phyloP scores from a whole-genome alignment of 2,329 filamentous ascomycete genomes.

The Sordariomycetes sp. region DNA sequence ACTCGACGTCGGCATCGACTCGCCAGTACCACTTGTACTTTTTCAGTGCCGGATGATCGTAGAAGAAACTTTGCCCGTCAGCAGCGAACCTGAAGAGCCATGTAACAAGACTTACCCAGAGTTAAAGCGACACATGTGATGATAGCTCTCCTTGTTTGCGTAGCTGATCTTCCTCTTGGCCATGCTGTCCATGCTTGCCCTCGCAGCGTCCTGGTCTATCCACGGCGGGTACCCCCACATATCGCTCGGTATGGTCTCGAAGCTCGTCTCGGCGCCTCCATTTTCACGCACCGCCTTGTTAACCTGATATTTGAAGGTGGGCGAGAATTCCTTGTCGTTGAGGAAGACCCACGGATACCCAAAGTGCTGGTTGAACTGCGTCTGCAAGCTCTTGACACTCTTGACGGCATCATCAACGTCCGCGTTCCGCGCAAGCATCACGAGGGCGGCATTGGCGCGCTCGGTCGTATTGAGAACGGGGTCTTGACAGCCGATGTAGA shows the following conservation, averaged over 20 bases:
- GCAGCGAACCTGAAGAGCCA: conserved; percentile 5
- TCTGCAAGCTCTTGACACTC: conserved; percentile 29
- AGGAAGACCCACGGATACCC: conserved; percentile 36
- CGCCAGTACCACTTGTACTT: conserved; percentile 39
- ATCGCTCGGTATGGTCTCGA: conserved; percentile 28
- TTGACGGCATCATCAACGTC: conserved; percentile 28
- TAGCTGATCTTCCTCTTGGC: conserved; percentile 23
- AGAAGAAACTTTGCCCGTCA: conserved; percentile 24
- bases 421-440: conserved; percentile 36
- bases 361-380: conserved; percentile 36
- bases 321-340: conserved; percentile 32
- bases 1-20: conserved; percentile 33
- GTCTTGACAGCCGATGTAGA: conserved; percentile 28
- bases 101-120: conserved; percentile 23
- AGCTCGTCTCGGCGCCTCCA: conserved; percentile 16
- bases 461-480: conserved; percentile 18
- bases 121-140: conserved; percentile 32
- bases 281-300: conserved; percentile 24
- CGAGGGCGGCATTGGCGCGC: conserved; percentile 33
- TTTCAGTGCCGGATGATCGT: conserved; percentile 27
- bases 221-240: conserved; percentile 31
- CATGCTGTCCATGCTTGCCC: conserved; percentile 21
- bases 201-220: conserved; percentile 18
- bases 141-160: conserved; percentile 27
- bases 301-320: conserved; percentile 26